Evolutionary conservation across 805 yeast species (phyloP).

Genomic region (Blastobotrys terrestris): DNA sequence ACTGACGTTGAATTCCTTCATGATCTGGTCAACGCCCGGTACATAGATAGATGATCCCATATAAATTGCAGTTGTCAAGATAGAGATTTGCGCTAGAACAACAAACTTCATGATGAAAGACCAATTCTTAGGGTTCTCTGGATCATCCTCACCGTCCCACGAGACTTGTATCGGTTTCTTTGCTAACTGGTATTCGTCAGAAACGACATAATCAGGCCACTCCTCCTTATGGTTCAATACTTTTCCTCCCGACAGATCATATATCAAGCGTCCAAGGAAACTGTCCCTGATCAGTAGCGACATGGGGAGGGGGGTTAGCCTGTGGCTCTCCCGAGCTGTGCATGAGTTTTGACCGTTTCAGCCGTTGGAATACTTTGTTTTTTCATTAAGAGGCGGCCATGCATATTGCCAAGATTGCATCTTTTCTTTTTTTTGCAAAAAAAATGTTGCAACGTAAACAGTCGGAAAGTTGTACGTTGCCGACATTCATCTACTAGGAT

Average conservation of each 20-base stretch:
- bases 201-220: slow-evolving; percentile 24
- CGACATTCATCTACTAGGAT: no score
- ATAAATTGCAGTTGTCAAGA: slow-evolving; percentile 42
- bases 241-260: slow-evolving; percentile 28
- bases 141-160: slow-evolving; percentile 35
- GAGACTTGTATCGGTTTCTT: slow-evolving; percentile 8
- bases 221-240: slow-evolving; percentile 27
- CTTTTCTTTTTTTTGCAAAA: background rate
- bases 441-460: no score
- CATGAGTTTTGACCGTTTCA: no score
- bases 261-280: slow-evolving; percentile 27
- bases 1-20: slow-evolving; percentile 37
- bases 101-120: slow-evolving; percentile 34
- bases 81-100: slow-evolving; percentile 34
- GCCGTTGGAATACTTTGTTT: background rate
- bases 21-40: slow-evolving; percentile 42
- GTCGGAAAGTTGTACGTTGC: no score
- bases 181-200: slow-evolving; percentile 24
- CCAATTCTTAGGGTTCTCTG: slow-evolving; percentile 54
- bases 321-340: no score
- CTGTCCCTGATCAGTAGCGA: slow-evolving; percentile 23
- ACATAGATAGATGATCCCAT: slow-evolving; percentile 50
- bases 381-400: background rate
- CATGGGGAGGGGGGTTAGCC: no score
- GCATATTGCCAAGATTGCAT: background rate